Evolutionary conservation across 495 filamentous ascomycete genomes (phyloP).

Genomic region (Terfezia boudieri): DNA sequence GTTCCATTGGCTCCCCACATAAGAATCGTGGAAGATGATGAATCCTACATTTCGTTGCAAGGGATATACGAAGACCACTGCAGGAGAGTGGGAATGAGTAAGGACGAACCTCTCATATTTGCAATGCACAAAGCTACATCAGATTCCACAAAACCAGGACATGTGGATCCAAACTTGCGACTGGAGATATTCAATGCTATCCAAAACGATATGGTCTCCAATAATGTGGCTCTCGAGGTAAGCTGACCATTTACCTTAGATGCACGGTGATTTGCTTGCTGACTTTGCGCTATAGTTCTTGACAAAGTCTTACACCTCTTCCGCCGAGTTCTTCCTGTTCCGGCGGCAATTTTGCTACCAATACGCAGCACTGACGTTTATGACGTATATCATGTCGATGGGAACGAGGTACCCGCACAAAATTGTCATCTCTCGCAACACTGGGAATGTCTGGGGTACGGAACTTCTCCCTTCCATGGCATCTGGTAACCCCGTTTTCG

Average conservation of each 20-base stretch:
- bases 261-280: neutral
- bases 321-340: constrained; percentile 93
- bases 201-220: constrained; percentile 72
- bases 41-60: constrained; percentile 83
- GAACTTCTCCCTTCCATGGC: constrained; percentile 77
- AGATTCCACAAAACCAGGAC: constrained; percentile 25
- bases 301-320: constrained; percentile 56
- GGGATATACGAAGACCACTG: constrained; percentile 92
- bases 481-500: constrained; percentile 59
- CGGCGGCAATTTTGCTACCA: constrained; percentile 88
- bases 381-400: constrained; percentile 97
- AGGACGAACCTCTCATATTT: constrained; percentile 86
- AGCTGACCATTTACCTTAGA: neutral
- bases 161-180: constrained; percentile 31
- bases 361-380: constrained; percentile 86
- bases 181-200: constrained; percentile 78
- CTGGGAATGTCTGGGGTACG: constrained; percentile 88
- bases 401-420: constrained; percentile 85
- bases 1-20: constrained; percentile 83
- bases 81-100: constrained; percentile 57
- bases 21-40: constrained; percentile 80
- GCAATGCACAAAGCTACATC: constrained; percentile 80
- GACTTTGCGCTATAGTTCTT: constrained; percentile 43
- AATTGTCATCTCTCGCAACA: constrained; percentile 67
- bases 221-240: constrained; percentile 46